phyloP scores from a whole-genome alignment of 2,329 filamentous ascomycete genomes.

The Calcarisporium arbuscula region DNA sequence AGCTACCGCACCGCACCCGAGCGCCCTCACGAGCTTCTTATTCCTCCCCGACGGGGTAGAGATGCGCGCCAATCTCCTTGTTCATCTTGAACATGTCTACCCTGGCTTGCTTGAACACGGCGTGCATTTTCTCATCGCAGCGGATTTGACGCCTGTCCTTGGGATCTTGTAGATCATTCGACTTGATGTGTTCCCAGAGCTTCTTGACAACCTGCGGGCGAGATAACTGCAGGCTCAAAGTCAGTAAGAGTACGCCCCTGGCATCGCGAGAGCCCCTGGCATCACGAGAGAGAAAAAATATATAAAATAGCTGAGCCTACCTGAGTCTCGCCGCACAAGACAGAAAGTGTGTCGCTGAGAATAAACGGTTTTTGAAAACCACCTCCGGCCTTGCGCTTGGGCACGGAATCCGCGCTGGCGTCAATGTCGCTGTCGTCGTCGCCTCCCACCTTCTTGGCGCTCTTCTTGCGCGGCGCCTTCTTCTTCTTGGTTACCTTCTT shows the following conservation, averaged over 20 bases:
- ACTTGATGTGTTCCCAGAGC: slow-evolving; percentile 93
- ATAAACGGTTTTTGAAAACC: slow-evolving; percentile 88
- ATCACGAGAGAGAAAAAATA: no score
- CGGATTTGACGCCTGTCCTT: slow-evolving; percentile 85
- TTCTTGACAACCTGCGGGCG: slow-evolving; percentile 94
- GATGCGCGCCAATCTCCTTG: slow-evolving; percentile 83
- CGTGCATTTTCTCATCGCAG: slow-evolving; percentile 86
- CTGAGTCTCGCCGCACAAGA: slow-evolving; percentile 62
- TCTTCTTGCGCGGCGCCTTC: slow-evolving; percentile 65
- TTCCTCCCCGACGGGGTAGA: slow-evolving; percentile 77
- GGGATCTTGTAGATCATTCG: slow-evolving; percentile 81
- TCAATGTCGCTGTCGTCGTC: slow-evolving; percentile 76
- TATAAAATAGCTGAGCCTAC: no score
- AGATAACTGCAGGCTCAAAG: slow-evolving; percentile 56
- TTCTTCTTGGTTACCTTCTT: slow-evolving; percentile 58
- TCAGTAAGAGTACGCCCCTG: no score
- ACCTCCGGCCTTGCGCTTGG: slow-evolving; percentile 77
- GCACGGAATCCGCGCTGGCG: slow-evolving; percentile 50
- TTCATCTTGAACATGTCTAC: slow-evolving; percentile 99
- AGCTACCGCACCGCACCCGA: no score
- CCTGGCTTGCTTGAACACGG: slow-evolving; percentile 83
- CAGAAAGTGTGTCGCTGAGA: slow-evolving; percentile 63
- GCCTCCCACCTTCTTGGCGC: slow-evolving; percentile 63
- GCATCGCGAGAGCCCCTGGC: no score
- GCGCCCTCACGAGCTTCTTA: slow-evolving; percentile 10